Base-by-base conservation (phyloP, 2,329 filamentous ascomycete genomes). In the Penicillium occitanis region DNA sequence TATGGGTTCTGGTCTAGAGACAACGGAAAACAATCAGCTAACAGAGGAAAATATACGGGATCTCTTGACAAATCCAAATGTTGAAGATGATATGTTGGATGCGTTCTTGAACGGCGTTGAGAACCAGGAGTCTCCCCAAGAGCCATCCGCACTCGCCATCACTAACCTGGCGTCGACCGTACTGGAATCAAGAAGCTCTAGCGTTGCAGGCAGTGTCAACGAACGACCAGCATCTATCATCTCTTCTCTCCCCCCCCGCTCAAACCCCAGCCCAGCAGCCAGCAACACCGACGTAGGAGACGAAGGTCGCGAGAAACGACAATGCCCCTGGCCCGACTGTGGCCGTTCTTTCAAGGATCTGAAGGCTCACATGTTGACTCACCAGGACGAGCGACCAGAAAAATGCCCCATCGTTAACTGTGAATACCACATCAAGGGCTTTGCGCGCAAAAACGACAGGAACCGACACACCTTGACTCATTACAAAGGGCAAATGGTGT, bases 401-500 rank as follows among this genome's bases (percentile, higher is more conserved):
- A 97, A 97, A 82, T 97, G 93, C 80, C 93, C 93, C 0, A 96
- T 97, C 71, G 84, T 90, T 66, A 95, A 89, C 0, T 97, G 93
- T 82, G 92, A 96, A 74, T 97, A 97, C 79, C 90, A 96, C 81
- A 82, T 86, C 74, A 97, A 97, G 80, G 93, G 93, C 3, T 97
- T 97, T 75, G 93, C 93, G 11, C 86, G 93, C 72, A 97, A 97
- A 80, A 97, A 97, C 76, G 93, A 97, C 83, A 96, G 96, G 85
- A 97, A 97, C 80, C 85, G 93, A 53, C 93, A 97, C 78, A 96
- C 93, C 5, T 80, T 97, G 69, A 97, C 93, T 5, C 93, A 97
- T 78, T 97, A 97, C 86, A 97, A 97, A 81, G 93, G 93, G 48
- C 97, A 91, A 59, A 97, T 97, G 93, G 92, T 97, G 28, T 97